Conservation (phyloP, 345 rosid genomes). For the Bretschneidera sinensis region DNA sequence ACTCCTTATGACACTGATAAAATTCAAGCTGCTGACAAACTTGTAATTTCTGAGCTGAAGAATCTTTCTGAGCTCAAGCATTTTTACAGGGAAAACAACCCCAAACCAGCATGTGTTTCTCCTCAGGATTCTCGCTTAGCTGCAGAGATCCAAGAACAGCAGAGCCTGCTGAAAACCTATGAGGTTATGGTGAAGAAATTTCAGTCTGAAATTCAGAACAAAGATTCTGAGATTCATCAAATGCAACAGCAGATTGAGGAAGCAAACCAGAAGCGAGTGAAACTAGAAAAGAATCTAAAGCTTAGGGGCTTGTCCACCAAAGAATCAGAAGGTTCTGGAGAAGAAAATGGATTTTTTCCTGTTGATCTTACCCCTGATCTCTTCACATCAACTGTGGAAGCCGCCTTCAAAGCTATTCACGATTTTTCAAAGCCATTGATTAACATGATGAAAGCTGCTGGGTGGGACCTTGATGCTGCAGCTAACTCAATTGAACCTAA, state of each 20-base stretch:
- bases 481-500: conserved; percentile 66
- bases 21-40: conserved; percentile 81
- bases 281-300: conserved; percentile 79
- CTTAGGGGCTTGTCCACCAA: conserved; percentile 68
- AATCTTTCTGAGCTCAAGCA: conserved; percentile 76
- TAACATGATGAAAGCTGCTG: conserved; percentile 92
- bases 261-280: conserved; percentile 62
- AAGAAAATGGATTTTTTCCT: conserved; percentile 36
- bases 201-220: conserved; percentile 84
- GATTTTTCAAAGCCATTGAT: conserved; percentile 80
- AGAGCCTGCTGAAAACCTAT: conserved; percentile 74
- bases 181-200: conserved; percentile 90
- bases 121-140: conserved; percentile 89
- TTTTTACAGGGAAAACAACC: conserved; percentile 66
- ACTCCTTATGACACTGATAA: conserved; percentile 84
- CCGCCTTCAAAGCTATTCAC: conserved; percentile 69
- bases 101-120: conserved; percentile 59
- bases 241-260: conserved; percentile 71
- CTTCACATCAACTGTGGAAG: conserved; percentile 52
- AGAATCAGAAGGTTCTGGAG: conserved; percentile 49
- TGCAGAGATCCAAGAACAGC: conserved; percentile 90
- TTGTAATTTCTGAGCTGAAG: conserved; percentile 74
- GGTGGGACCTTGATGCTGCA: conserved; percentile 94
- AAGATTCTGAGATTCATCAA: conserved; percentile 75
- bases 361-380: conserved; percentile 63